Conservation (phyloP, 2,329 filamentous ascomycete species). For the Talaromyces pinophilus region DNA sequence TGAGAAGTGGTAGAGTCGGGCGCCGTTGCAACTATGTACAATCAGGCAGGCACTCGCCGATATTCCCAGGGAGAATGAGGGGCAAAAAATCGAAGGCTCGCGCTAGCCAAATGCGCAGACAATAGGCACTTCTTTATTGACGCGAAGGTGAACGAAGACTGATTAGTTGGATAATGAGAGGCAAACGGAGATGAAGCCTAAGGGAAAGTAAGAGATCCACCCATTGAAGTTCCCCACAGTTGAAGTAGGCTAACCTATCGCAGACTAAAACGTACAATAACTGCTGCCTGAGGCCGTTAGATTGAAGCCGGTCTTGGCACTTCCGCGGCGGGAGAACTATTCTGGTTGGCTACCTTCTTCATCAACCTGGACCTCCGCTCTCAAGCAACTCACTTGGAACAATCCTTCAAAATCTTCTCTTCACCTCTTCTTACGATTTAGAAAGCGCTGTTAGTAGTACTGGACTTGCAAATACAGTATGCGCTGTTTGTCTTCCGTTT, state of each 20-base stretch:
- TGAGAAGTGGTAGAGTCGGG: not conserved
- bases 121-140: not conserved
- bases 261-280: not conserved
- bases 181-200: not conserved
- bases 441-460: not conserved
- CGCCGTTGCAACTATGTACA: not conserved
- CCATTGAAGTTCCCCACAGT: slow-evolving; percentile 7
- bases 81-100: no score
- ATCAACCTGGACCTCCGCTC: not conserved
- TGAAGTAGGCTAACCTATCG: not conserved
- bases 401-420: not conserved
- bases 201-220: slow-evolving; percentile 11
- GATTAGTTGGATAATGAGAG: not conserved
- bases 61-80: not conserved
- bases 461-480: not conserved
- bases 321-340: not conserved
- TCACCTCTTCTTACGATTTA: not conserved
- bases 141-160: not conserved
- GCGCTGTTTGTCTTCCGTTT: not conserved
- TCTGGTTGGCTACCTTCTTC: slow-evolving; percentile 9
- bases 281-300: not conserved
- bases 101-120: not conserved
- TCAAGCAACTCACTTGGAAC: not conserved
- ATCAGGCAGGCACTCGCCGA: not conserved
- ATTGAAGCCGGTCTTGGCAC: not conserved